Evolutionary conservation across 192 early-diverging fungal species (phyloP).

Genomic region (Coemansia sp.): DNA sequence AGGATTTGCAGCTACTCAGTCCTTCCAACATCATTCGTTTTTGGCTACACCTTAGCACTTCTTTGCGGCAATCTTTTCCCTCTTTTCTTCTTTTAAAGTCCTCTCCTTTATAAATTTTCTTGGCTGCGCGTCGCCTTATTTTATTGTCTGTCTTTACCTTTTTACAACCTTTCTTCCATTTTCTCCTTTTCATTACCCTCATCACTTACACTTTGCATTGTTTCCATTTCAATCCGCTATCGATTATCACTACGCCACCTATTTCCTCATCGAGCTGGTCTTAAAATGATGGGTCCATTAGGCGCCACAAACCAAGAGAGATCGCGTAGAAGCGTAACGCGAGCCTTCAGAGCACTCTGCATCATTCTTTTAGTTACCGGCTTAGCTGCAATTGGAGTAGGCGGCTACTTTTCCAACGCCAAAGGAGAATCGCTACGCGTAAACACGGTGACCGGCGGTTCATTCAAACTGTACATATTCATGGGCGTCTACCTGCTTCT

Average conservation of each 20-base stretch:
- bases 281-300: not conserved
- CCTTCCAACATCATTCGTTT: not conserved
- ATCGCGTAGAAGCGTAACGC: not conserved
- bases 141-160: not conserved
- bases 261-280: not conserved
- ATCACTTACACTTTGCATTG: not conserved
- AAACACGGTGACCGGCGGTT: constrained; percentile 15
- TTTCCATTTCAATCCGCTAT: not conserved
- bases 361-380: constrained; percentile 13
- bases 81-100: not conserved
- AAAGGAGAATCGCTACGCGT: constrained; percentile 16
- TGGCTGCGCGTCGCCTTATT: not conserved
- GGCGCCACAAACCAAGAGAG: not conserved
- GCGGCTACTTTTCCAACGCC: constrained; percentile 26
- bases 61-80: not conserved
- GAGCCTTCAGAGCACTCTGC: constrained; percentile 9
- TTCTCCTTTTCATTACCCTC: not conserved
- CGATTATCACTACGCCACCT: not conserved
- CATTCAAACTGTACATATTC: constrained; percentile 30
- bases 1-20: not conserved
- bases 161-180: not conserved
- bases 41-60: not conserved
- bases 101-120: constrained; percentile 1
- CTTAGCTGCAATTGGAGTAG: constrained; percentile 19
- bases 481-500: constrained; percentile 27